Conservation (phyloP, 192 early-diverging fungal species). For the Backusella liffmaniae region DNA sequence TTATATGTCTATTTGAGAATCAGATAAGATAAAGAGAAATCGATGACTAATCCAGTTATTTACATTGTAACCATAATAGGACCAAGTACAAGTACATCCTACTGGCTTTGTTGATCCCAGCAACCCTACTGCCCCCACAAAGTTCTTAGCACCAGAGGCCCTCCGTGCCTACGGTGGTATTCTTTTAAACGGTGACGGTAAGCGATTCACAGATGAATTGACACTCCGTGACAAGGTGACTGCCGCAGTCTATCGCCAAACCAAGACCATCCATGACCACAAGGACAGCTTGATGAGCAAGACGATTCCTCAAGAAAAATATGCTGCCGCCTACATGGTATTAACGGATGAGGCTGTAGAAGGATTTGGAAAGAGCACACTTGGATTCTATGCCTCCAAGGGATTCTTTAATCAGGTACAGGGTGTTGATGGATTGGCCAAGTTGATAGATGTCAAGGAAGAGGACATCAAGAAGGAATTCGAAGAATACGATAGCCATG, state of each 20-base stretch:
- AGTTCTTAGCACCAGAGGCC: conserved; percentile 83
- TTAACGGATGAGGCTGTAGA: conserved; percentile 25
- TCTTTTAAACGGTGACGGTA: conserved; percentile 63
- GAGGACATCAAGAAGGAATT: conserved; percentile 7
- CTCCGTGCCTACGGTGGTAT: conserved; percentile 77
- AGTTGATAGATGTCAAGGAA: not conserved
- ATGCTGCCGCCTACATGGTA: conserved; percentile 14
- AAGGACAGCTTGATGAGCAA: not conserved
- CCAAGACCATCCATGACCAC: not conserved
- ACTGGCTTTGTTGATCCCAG: conserved; percentile 75
- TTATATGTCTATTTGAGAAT: not conserved
- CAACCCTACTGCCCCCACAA: conserved; percentile 66
- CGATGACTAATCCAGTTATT: not conserved
- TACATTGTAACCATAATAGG: conserved; percentile 29
- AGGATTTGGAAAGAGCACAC: conserved; percentile 12
- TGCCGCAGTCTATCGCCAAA: conserved; percentile 47
- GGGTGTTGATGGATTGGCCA: not conserved
- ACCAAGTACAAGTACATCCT: conserved; percentile 86
- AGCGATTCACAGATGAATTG: conserved; percentile 75
- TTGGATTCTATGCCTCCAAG: conserved; percentile 24
- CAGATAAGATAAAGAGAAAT: not conserved
- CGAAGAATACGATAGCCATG: conserved; percentile 17
- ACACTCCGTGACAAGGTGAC: conserved; percentile 64
- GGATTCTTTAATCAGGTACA: conserved; percentile 18
- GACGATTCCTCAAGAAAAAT: not conserved